These are phyloP conservation scores for Hypoxylon sp. DNA, from an alignment of 2,329 filamentous ascomycete species.

Conservation along the genomic window DNA sequence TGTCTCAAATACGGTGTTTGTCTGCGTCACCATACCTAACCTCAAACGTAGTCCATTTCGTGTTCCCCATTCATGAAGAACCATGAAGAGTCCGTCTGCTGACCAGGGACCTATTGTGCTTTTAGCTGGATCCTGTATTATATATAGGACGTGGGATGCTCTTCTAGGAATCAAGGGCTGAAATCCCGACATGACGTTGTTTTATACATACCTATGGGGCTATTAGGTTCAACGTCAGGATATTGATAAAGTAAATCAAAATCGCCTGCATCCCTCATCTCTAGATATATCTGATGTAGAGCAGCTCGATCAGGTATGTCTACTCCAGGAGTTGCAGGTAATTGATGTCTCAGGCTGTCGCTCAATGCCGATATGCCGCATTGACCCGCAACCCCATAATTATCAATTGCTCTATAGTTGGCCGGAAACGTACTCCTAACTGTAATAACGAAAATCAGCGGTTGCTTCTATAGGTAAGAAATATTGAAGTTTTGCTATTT, in stretches of 20 bases:
- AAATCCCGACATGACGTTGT: not conserved
- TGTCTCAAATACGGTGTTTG: too few relatives aligned
- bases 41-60: not conserved
- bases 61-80: not conserved
- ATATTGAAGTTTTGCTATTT: too few relatives aligned
- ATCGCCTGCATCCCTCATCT: too few relatives aligned
- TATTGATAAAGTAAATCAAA: too few relatives aligned
- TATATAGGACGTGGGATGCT: not conserved
- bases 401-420: not conserved
- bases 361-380: constrained; percentile 41
- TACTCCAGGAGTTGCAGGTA: not conserved
- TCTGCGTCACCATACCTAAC: too few relatives aligned
- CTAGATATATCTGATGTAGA: too few relatives aligned
- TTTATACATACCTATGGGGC: not conserved
- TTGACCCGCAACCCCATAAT: not conserved
- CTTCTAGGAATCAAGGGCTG: not conserved
- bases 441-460: not conserved
- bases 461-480: not conserved
- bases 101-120: not conserved
- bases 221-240: too few relatives aligned
- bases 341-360: constrained; percentile 23
- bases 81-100: not conserved
- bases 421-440: not conserved
- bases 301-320: not conserved
- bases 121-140: not conserved